A percentile compares a stretch with the other conserved stretches of the same genome.
These are phyloP conservation scores for Coemansia sp. DNA, from an alignment of 192 early-diverging fungal species.

Conservation along the genomic window DNA sequence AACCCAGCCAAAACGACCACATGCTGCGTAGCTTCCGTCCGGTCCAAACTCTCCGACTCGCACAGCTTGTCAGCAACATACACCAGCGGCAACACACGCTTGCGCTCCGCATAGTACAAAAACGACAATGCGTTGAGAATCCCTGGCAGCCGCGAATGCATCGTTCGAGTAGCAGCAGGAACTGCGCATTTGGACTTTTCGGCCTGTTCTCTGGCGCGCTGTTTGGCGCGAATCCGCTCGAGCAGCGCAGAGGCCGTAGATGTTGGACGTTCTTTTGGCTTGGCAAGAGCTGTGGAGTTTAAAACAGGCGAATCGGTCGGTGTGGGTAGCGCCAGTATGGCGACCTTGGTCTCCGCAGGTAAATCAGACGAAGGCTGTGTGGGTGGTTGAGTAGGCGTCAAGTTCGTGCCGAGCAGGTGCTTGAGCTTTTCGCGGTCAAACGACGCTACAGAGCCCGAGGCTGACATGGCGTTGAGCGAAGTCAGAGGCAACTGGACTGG, in stretches of 20 bases:
- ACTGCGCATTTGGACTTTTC: neutral
- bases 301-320: slow-evolving; percentile 34
- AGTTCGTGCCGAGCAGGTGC: slow-evolving; percentile 27
- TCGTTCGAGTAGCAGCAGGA: slow-evolving; percentile 27
- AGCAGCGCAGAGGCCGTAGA: slow-evolving; percentile 27
- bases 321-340: slow-evolving; percentile 16
- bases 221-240: slow-evolving; percentile 55
- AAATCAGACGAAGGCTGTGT: neutral
- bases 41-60: slow-evolving; percentile 40
- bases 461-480: neutral
- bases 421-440: slow-evolving; percentile 39
- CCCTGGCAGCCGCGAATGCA: slow-evolving; percentile 45
- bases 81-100: slow-evolving; percentile 30
- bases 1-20: slow-evolving; percentile 24
- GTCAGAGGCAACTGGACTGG: slow-evolving; percentile 34
- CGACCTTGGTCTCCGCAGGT: neutral
- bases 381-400: neutral
- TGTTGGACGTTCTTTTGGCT: slow-evolving; percentile 8
- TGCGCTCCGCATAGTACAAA: slow-evolving; percentile 47
- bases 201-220: slow-evolving; percentile 30
- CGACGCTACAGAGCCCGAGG: slow-evolving; percentile 13
- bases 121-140: slow-evolving; percentile 48
- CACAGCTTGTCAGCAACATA: slow-evolving; percentile 44
- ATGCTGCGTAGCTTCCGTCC: slow-evolving; percentile 17
- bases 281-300: neutral